Conservation (phyloP, 1,284 basidiomycete genomes). For the Trichosporon sp. region DNA sequence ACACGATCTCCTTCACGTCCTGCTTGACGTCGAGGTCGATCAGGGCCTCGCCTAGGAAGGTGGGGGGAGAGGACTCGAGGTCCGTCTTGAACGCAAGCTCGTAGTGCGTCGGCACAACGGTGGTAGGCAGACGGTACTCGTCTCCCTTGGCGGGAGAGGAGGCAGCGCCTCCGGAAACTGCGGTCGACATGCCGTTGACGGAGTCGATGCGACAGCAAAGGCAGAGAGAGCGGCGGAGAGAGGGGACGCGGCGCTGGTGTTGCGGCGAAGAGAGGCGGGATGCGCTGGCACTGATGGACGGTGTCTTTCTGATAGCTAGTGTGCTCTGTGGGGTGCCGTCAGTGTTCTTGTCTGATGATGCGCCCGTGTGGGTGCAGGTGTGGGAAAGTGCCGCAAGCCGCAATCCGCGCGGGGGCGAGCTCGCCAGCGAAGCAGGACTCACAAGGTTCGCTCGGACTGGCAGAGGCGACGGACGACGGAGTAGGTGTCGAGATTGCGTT, state of each 20-base stretch:
- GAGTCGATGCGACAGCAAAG: slow-evolving; percentile 30
- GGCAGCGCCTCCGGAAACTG: slow-evolving; percentile 39
- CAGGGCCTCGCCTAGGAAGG: slow-evolving; percentile 76
- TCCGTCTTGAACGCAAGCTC: slow-evolving; percentile 80
- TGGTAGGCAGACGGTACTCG: slow-evolving; percentile 72
- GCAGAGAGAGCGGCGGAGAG: slow-evolving; percentile 26
- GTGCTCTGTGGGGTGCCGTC: slow-evolving; percentile 1
- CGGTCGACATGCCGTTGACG: slow-evolving; percentile 24
- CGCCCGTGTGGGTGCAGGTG: background rate
- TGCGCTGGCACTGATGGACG: background rate
- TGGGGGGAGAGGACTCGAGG: slow-evolving; percentile 64
- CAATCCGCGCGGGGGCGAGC: background rate
- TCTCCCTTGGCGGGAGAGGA: slow-evolving; percentile 28
- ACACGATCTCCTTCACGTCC: slow-evolving; percentile 66
- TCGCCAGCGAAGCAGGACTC: background rate
- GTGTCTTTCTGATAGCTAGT: background rate
- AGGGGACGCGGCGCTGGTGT: background rate
- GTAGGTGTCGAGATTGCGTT: slow-evolving; percentile 2
- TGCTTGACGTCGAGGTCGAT: slow-evolving; percentile 74
- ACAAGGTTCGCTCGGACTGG: slow-evolving; percentile 16
- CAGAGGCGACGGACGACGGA: slow-evolving; percentile 8
- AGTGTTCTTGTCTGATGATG: background rate
- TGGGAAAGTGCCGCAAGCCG: slow-evolving; percentile 3
- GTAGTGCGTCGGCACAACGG: slow-evolving; percentile 70
- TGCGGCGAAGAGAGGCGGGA: background rate